Evolutionary conservation across 306 rosid species (phyloP).

Genomic region (Glycine soja): DNA sequence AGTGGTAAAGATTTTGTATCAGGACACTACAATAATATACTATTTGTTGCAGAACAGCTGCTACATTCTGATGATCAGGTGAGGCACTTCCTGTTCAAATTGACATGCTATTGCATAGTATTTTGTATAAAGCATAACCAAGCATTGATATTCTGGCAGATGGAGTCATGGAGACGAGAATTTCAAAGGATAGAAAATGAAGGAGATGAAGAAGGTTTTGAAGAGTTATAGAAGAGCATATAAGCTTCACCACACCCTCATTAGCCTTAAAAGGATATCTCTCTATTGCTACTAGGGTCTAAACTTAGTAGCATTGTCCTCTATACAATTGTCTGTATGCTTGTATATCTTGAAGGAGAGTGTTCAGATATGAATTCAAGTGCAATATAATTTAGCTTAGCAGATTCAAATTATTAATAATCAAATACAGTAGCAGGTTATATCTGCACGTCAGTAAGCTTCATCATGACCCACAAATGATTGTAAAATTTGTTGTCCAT

Average conservation of each 20-base stretch:
- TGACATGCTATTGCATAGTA: slow-evolving; percentile 10
- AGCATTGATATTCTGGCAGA: slow-evolving; percentile 51
- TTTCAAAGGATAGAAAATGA: slow-evolving; percentile 67
- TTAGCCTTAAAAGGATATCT: neutral
- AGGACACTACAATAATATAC: slow-evolving; percentile 48
- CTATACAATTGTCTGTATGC: neutral
- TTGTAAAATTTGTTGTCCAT: neutral
- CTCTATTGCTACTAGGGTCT: slow-evolving; percentile 1
- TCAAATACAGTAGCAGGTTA: neutral
- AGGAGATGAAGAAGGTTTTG: slow-evolving; percentile 81
- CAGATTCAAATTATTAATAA: neutral
- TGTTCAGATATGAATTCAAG: neutral
- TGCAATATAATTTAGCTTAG: neutral
- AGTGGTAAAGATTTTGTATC: slow-evolving; percentile 58
- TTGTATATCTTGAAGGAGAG: neutral
- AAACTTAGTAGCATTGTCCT: neutral
- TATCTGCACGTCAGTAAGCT: slow-evolving; percentile 6
- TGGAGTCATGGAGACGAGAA: slow-evolving; percentile 61
- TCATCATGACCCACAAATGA: neutral
- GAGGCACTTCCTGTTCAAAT: slow-evolving; percentile 21
- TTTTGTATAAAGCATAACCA: neutral
- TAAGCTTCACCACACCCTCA: slow-evolving; percentile 1
- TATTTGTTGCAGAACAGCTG: slow-evolving; percentile 78
- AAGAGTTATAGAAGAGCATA: slow-evolving; percentile 57
- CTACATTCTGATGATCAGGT: slow-evolving; percentile 81